Evolutionary conservation across 257 asterid genomes (phyloP), one percentile per base, ranked within the genome.

Genomic region (Scutellaria barbata): DNA sequence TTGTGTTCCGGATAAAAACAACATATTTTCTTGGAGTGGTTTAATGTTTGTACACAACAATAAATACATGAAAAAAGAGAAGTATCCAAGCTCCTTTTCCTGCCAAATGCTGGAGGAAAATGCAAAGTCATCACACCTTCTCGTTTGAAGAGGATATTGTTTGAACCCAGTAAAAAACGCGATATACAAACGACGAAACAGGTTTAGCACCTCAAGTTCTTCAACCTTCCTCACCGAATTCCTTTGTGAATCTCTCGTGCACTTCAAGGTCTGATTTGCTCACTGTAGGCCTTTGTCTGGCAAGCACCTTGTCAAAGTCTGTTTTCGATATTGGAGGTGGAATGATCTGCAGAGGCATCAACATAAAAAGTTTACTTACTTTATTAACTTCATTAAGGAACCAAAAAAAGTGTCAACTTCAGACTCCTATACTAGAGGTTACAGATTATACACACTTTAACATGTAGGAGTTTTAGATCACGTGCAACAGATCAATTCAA

Each of bases 141-240:
- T n/a, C 9, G 35, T 18, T 65, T 69, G 20, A 75, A 30, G 79
- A 51, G 71, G 81, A 65, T 75, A 72, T 63, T 75, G 68, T 46
- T 56, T 39, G 66, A 56, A 72, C 54, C 54, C 63, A 11, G 59
- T 52, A 53, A 62, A 62, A 75, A 73, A 57, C 82, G 76, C 66
- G 76, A 74, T 68, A 79, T 80, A 80, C 89, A 83, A 60, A 68
- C 43, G 33, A 16, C 8, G 51, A 6, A 51, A 65, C 66, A 57
- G 30, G 18, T 59, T 50, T 14, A 30, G 41, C 71, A 56, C 62
- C 54, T 74, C 59, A 12, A 41, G 53, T 66, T 72, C 76, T 52
- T 91, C 86, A 95, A 43, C 99, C 99, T 86, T 95, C 99, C 84
- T 95, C 98, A 12, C 99, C 99, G 8, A 91, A 91, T 81, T 95